Evolutionary conservation across 2,329 filamentous ascomycete species (phyloP).

Genomic region (Triangularia verruculosa): DNA sequence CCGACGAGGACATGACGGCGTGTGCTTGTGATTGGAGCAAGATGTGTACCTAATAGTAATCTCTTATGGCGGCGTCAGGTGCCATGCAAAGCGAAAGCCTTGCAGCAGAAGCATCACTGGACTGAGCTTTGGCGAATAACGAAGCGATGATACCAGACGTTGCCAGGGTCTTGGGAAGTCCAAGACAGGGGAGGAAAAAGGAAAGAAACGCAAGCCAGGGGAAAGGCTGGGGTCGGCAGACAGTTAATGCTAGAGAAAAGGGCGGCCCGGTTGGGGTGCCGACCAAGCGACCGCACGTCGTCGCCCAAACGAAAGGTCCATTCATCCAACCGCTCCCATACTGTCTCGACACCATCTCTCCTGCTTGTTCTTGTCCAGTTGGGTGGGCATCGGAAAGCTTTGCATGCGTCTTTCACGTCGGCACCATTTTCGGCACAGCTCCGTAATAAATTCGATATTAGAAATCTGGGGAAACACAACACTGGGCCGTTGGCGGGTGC

Average conservation of each 20-base stretch:
- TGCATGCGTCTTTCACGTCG: constrained; percentile 12
- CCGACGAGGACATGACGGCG: constrained; percentile 13
- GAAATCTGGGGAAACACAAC: constrained; percentile 21
- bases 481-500: background rate
- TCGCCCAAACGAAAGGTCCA: background rate
- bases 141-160: background rate
- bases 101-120: background rate
- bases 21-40: background rate
- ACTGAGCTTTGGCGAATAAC: background rate
- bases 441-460: constrained; percentile 21
- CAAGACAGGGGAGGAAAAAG: constrained; percentile 4
- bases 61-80: background rate
- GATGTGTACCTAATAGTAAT: background rate
- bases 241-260: constrained; percentile 11
- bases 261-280: constrained; percentile 3
- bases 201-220: background rate
- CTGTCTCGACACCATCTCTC: background rate
- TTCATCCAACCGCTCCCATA: constrained; percentile 1
- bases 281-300: background rate
- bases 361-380: background rate
- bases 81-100: background rate
- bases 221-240: constrained; percentile 3
- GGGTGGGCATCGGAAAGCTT: background rate
- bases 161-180: background rate
- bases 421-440: constrained; percentile 24